These are phyloP conservation scores for Mercurialis annua DNA, from an alignment of 345 rosid species.

Conservation along the genomic window DNA sequence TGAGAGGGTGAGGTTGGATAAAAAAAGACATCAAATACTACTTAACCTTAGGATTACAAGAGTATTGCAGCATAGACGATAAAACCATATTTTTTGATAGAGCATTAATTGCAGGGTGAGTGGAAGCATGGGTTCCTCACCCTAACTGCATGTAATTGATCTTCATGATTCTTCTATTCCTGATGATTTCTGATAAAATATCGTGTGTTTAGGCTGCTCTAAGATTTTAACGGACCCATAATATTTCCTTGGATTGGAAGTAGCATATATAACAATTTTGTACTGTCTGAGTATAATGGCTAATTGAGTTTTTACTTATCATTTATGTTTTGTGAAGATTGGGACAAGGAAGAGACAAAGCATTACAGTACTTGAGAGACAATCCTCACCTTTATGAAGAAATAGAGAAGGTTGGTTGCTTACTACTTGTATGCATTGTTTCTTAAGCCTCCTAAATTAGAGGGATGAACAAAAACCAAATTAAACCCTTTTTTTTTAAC, in stretches of 20 bases:
- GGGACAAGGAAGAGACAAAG: conserved; percentile 94
- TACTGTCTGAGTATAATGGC: background rate
- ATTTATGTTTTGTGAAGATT: conserved; percentile 41
- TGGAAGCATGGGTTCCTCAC: background rate
- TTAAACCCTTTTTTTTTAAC: too few relatives aligned
- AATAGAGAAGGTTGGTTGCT: conserved; percentile 67
- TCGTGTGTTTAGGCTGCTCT: background rate
- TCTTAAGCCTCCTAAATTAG: background rate
- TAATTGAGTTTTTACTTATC: background rate
- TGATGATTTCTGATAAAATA: background rate
- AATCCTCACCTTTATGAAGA: conserved; percentile 58
- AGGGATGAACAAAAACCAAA: too few relatives aligned
- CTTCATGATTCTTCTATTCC: background rate
- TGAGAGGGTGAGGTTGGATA: background rate
- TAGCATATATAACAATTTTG: background rate
- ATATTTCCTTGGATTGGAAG: background rate
- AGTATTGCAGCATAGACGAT: background rate
- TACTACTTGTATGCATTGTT: background rate
- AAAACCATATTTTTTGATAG: background rate
- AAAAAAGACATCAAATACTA: background rate
- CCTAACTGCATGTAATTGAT: background rate
- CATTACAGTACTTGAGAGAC: conserved; percentile 77
- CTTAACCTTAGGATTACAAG: background rate
- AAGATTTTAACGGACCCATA: background rate
- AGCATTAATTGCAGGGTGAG: background rate